A percentile compares a stretch with the other conserved stretches of the same genome.
Evolutionary conservation across 306 rosid genomes (phyloP).

Genomic region (Macrotyloma uniflorum): DNA sequence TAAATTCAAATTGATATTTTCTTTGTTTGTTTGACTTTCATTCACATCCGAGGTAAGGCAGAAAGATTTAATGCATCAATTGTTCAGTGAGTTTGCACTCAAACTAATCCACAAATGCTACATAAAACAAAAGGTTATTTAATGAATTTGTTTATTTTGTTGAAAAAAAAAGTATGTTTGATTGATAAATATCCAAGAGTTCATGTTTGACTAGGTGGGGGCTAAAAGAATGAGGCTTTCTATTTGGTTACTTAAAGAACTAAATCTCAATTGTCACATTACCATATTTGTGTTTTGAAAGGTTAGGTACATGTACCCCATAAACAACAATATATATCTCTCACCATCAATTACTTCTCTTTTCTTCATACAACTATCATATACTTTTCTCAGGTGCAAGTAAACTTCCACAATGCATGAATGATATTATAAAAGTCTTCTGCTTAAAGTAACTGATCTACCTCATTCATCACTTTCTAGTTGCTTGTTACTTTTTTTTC

Average conservation of each 20-base stretch:
- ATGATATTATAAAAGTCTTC: background rate
- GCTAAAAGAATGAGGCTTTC: background rate
- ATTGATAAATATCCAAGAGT: background rate
- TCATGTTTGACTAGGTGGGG: slow-evolving; percentile 7
- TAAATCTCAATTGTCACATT: background rate
- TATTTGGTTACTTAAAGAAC: slow-evolving; percentile 7
- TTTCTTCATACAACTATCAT: background rate
- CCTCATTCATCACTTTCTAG: slow-evolving; percentile 22
- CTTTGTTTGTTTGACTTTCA: too few relatives aligned
- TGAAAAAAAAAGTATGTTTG: background rate
- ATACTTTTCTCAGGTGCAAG: slow-evolving; percentile 21
- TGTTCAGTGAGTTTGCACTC: too few relatives aligned
- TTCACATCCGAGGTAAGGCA: too few relatives aligned
- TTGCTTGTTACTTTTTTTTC: slow-evolving; percentile 3
- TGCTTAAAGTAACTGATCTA: background rate
- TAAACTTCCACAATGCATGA: background rate
- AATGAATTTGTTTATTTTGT: background rate
- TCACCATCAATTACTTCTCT: slow-evolving; percentile 16
- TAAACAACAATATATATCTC: background rate
- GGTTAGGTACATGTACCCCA: slow-evolving; percentile 13
- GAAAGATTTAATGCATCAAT: too few relatives aligned
- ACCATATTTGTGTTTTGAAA: slow-evolving; percentile 11
- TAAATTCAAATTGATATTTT: too few relatives aligned
- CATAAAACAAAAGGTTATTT: background rate
- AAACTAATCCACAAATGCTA: too few relatives aligned